Conservation (phyloP, 441 rosid genomes). For the Macaranga tanarius region DNA sequence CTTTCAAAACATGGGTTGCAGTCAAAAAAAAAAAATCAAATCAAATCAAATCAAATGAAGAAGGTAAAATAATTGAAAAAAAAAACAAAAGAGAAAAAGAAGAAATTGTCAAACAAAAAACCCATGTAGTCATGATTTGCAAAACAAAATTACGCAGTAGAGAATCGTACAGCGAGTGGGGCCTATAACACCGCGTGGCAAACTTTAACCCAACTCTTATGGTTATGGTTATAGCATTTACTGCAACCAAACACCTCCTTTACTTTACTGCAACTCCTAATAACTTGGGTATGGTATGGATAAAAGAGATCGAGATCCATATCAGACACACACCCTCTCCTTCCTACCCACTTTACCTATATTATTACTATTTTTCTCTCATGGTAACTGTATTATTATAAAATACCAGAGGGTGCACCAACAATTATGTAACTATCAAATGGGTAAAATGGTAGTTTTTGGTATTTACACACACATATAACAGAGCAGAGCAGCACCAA, state of each 20-base stretch:
- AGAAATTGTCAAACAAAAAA: not conserved
- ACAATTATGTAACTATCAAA: constrained; percentile 1
- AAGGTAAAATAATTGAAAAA: not conserved
- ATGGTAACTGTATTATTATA: not conserved
- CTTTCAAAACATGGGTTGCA: too few species aligned
- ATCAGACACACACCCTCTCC: not conserved
- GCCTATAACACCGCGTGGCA: constrained; percentile 28
- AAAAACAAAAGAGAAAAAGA: not conserved
- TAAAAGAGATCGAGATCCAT: not conserved
- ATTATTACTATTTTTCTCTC: not conserved
- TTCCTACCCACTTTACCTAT: not conserved
- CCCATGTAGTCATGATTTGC: not conserved
- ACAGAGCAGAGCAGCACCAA: constrained; percentile 16
- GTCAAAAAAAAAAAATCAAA: too few species aligned
- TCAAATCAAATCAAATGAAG: too few species aligned
- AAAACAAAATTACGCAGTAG: constrained; percentile 24
- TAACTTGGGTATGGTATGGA: constrained; percentile 17
- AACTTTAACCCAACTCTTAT: constrained; percentile 1
- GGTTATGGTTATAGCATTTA: constrained; percentile 21
- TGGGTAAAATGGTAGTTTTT: constrained; percentile 35
- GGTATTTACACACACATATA: not conserved
- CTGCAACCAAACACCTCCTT: not conserved
- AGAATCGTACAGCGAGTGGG: constrained; percentile 27
- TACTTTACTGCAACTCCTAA: constrained; percentile 7
- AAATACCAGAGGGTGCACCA: constrained; percentile 15